A percentile compares a stretch with the other conserved stretches of the same genome.
Conservation (phyloP, 805 yeast species). For the Pichia phayaonensis region DNA sequence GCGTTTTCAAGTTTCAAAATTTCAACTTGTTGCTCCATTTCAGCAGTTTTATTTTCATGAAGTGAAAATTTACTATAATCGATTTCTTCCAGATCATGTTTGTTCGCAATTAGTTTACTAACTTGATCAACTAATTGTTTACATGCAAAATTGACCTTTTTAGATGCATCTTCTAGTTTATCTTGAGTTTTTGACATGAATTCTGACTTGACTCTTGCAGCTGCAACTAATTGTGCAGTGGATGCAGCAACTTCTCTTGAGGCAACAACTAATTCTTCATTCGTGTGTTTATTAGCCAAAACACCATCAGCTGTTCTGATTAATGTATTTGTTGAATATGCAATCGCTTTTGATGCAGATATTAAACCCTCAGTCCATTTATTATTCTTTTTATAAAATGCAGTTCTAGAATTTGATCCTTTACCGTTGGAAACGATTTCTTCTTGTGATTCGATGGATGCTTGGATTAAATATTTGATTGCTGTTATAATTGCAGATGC, state of each 20-base stretch:
- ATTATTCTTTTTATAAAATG: conserved; percentile 78
- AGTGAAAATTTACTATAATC: conserved; percentile 65
- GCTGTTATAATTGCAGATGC: conserved; percentile 79
- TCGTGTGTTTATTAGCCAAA: conserved; percentile 48
- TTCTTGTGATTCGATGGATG: conserved; percentile 73
- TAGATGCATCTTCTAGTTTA: conserved; percentile 59
- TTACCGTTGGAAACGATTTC: conserved; percentile 63
- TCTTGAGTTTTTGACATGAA: conserved; percentile 73
- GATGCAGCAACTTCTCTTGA: conserved; percentile 90
- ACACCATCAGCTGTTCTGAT: conserved; percentile 87
- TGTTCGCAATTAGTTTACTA: conserved; percentile 14
- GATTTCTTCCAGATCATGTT: conserved; percentile 32
- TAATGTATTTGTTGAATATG: conserved; percentile 71
- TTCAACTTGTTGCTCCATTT: conserved; percentile 91
- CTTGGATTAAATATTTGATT: conserved; percentile 58
- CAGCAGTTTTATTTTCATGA: conserved; percentile 76
- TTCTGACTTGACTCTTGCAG: conserved; percentile 79
- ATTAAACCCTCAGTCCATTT: conserved; percentile 92
- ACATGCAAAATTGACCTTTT: conserved; percentile 69
- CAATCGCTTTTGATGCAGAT: conserved; percentile 84
- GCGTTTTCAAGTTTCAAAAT: conserved; percentile 76
- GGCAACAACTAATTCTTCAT: conserved; percentile 81
- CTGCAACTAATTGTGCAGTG: conserved; percentile 87
- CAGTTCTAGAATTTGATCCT: conserved; percentile 58
- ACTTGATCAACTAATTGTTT: conserved; percentile 64